phyloP scores from a whole-genome alignment of 805 yeast species.

The Teunomyces aglyptinius region DNA sequence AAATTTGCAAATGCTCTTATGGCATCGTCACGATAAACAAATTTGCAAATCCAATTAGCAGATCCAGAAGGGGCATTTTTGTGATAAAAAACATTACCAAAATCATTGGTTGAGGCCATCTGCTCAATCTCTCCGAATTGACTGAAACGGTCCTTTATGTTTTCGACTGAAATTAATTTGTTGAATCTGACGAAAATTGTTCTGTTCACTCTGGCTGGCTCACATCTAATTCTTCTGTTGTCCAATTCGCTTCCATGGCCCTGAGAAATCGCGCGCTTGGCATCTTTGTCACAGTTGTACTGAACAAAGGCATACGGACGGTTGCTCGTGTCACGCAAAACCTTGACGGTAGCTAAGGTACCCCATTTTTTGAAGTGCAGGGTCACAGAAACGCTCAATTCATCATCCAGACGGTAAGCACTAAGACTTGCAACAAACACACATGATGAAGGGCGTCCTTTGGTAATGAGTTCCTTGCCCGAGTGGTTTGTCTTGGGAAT shows the following conservation, averaged over 20 bases:
- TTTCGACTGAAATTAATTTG: conserved; percentile 19
- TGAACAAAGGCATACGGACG: conserved; percentile 94
- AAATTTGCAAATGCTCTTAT: conserved; percentile 76
- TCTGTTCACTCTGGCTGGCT: conserved; percentile 87
- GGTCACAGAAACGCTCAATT: conserved; percentile 65
- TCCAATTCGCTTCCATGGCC: conserved; percentile 71
- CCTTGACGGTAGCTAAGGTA: conserved; percentile 68
- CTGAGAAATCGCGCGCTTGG: conserved; percentile 59
- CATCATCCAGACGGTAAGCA: conserved; percentile 64
- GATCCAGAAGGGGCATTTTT: conserved; percentile 17
- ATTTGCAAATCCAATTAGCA: conserved; percentile 71
- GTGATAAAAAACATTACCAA: conserved; percentile 22
- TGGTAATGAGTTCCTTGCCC: conserved; percentile 3
- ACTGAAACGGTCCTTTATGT: conserved; percentile 39
- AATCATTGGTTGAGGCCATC: conserved; percentile 42
- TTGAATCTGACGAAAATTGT: conserved; percentile 61
- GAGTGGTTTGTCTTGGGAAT: not conserved
- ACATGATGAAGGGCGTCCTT: conserved; percentile 79
- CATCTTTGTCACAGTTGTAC: conserved; percentile 68
- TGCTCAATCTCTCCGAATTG: conserved; percentile 78
- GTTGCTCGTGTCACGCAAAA: conserved; percentile 73
- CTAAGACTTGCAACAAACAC: conserved; percentile 85
- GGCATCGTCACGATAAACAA: conserved; percentile 83
- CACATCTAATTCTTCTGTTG: conserved; percentile 81
- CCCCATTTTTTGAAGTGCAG: conserved; percentile 74